These are phyloP conservation scores for Torulaspora delbrueckii DNA, from an alignment of 805 yeast species.

Conservation along the genomic window DNA sequence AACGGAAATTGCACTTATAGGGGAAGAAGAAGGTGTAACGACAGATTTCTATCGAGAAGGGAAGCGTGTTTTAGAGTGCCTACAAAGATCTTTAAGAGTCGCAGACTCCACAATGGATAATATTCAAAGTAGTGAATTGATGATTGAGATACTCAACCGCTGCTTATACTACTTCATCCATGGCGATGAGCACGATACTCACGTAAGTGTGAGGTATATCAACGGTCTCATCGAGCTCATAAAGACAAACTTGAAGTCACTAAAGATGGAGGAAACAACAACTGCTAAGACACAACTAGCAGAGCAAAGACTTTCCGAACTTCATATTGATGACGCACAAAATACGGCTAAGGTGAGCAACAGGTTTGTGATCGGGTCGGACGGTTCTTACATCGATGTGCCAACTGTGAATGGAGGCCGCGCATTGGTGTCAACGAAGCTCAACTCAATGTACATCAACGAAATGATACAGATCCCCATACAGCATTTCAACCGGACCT, in stretches of 20 bases:
- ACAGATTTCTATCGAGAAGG: conserved; percentile 43
- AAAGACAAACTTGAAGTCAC: conserved; percentile 47
- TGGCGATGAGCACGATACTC: conserved; percentile 20
- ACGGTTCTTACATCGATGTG: conserved; percentile 28
- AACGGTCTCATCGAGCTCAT: conserved; percentile 85
- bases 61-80: conserved; percentile 82
- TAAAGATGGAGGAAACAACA: conserved; percentile 38
- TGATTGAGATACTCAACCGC: conserved; percentile 83
- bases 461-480: conserved; percentile 28
- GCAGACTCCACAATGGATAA: conserved; percentile 92
- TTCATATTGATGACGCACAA: conserved; percentile 21
- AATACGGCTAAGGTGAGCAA: conserved; percentile 4
- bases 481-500: conserved; percentile 63
- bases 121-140: conserved; percentile 61
- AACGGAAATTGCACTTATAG: conserved; percentile 50
- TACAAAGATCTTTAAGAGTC: conserved; percentile 80
- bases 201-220: conserved; percentile 68
- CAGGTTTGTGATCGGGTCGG: conserved; percentile 25
- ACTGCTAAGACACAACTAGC: conserved; percentile 1
- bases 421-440: conserved; percentile 25
- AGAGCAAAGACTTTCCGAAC: conserved; percentile 14
- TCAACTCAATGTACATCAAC: conserved; percentile 31
- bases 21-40: conserved; percentile 43
- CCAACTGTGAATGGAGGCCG: conserved; percentile 17
- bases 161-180: conserved; percentile 75